These are phyloP conservation scores for Microdochium paspali DNA, from an alignment of 2,329 filamentous ascomycete genomes.

Conservation along the genomic window DNA sequence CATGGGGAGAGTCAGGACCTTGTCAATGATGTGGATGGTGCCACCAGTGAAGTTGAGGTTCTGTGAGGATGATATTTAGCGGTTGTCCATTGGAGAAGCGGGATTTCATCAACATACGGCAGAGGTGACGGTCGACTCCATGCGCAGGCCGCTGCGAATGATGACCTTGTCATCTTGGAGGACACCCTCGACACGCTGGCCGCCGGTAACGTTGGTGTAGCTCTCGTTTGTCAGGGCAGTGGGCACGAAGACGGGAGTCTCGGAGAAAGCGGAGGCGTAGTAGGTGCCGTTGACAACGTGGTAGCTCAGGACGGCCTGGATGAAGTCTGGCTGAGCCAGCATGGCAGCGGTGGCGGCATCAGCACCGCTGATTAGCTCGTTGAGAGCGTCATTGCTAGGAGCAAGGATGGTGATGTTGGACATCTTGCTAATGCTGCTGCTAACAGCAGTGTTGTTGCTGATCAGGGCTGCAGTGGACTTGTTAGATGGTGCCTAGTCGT, in stretches of 20 bases:
- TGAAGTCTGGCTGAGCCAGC: not conserved
- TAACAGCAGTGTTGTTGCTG: slow-evolving; percentile 6
- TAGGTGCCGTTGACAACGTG: slow-evolving; percentile 48
- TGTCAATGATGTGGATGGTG: slow-evolving; percentile 43
- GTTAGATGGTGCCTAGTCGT: not conserved
- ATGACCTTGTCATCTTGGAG: slow-evolving; percentile 29
- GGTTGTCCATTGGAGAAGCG: not conserved
- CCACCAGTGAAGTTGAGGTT: slow-evolving; percentile 45
- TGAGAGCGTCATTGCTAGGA: slow-evolving; percentile 41
- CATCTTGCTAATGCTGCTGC: slow-evolving; percentile 6
- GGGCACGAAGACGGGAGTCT: slow-evolving; percentile 22
- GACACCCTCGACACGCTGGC: slow-evolving; percentile 43
- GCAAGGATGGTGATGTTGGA: slow-evolving; percentile 49
- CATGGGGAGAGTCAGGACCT: slow-evolving; percentile 33
- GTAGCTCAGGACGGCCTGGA: slow-evolving; percentile 41
- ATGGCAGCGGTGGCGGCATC: slow-evolving; percentile 10
- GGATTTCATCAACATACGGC: slow-evolving; percentile 26
- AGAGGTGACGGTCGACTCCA: slow-evolving; percentile 35
- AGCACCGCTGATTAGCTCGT: slow-evolving; percentile 13
- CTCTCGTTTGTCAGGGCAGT: slow-evolving; percentile 36
- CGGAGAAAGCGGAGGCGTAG: slow-evolving; percentile 15
- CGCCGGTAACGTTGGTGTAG: slow-evolving; percentile 49
- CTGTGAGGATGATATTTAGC: no score
- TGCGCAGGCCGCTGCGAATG: slow-evolving; percentile 41
- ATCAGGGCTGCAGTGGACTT: slow-evolving; percentile 11